phyloP scores from a whole-genome alignment of 345 rosid species.

The Euphorbia peplus region DNA sequence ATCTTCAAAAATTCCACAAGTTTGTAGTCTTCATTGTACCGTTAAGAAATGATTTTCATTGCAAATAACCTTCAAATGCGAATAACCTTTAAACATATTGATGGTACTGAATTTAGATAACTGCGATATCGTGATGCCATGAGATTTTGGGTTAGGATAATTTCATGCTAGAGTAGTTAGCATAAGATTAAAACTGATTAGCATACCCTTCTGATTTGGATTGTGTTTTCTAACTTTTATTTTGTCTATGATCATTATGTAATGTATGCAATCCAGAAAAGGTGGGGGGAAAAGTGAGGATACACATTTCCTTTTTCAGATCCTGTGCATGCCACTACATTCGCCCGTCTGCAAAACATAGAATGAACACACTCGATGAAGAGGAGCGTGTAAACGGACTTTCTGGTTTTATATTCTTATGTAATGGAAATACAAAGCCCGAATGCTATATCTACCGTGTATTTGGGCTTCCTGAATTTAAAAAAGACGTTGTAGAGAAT shows the following conservation, averaged over 20 bases:
- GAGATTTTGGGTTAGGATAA: background rate
- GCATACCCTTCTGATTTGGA: background rate
- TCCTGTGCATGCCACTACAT: conserved; percentile 4
- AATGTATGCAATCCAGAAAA: background rate
- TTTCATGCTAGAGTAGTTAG: background rate
- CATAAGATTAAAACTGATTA: background rate
- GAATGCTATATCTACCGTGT: conserved; percentile 44
- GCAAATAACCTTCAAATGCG: background rate
- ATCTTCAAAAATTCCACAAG: background rate
- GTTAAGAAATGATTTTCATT: background rate
- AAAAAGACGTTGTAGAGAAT: conserved; percentile 26
- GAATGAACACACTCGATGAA: conserved; percentile 3
- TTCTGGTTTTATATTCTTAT: conserved; percentile 54
- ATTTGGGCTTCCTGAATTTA: conserved; percentile 40
- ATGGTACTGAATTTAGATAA: background rate
- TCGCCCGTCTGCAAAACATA: conserved; percentile 10
- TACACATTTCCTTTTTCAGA: background rate
- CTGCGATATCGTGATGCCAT: background rate
- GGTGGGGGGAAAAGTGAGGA: background rate
- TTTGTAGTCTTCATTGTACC: background rate
- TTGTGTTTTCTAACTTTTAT: background rate
- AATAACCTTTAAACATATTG: background rate
- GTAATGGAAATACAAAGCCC: conserved; percentile 43
- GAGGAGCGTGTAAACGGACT: conserved; percentile 10
- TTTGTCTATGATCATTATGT: background rate